Conservation (phyloP, 139 green algal species). For the Helicosporidium sp. region DNA sequence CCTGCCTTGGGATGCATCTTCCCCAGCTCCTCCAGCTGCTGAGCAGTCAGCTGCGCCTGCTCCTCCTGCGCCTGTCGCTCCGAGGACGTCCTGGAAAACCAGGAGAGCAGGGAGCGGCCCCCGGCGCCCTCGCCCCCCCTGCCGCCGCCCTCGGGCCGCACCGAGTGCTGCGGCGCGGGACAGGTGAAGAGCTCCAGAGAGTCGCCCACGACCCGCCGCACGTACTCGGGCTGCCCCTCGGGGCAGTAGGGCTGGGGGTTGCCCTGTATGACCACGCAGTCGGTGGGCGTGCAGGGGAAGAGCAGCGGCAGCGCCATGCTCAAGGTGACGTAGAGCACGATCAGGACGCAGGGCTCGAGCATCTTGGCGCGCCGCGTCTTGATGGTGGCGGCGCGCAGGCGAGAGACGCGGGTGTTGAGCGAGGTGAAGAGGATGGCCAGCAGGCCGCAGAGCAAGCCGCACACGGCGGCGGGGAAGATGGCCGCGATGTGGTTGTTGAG, state of each 20-base stretch:
- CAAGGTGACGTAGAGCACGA: conserved; percentile 52
- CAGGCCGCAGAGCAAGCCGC: conserved; percentile 46
- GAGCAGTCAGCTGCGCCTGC: too few species aligned
- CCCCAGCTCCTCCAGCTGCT: too few species aligned
- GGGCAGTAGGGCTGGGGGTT: conserved; percentile 27
- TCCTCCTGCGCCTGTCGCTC: too few species aligned
- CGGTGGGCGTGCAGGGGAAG: conserved; percentile 51
- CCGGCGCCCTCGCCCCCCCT: neutral
- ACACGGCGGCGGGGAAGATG: conserved; percentile 43
- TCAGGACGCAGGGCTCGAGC: conserved; percentile 50
- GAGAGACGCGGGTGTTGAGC: conserved; percentile 43
- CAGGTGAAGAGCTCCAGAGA: conserved; percentile 49
- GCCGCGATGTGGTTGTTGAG: conserved; percentile 48
- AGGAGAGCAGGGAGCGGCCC: too few species aligned
- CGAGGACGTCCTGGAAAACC: too few species aligned
- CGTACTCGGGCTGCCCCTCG: conserved; percentile 9
- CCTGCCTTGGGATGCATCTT: too few species aligned
- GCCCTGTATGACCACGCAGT: conserved; percentile 26
- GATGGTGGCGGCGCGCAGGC: conserved; percentile 16
- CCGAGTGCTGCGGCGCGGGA: conserved; percentile 5
- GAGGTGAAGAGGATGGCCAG: conserved; percentile 53
- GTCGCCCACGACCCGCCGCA: conserved; percentile 30
- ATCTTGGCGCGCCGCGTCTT: conserved; percentile 20
- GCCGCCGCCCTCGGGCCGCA: conserved; percentile 2
- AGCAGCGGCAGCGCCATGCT: conserved; percentile 59